Conservation (phyloP, 768 basidiomycete genomes). For the Pleurotus pulmonarius region DNA sequence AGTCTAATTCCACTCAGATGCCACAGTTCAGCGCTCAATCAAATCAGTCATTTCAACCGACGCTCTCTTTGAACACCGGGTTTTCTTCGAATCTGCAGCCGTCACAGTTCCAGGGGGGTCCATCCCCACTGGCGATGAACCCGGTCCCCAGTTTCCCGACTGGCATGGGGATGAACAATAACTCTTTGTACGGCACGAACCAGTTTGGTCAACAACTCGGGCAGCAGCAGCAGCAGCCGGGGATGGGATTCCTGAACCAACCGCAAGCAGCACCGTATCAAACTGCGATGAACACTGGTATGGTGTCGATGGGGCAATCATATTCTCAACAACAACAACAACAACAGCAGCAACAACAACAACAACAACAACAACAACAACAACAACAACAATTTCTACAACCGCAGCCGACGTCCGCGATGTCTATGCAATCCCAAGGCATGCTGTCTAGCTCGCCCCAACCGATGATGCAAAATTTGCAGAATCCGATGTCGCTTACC, state of each 20-base stretch:
- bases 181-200: too few species aligned
- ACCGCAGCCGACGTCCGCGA: conserved; percentile 6
- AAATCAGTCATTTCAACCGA: not conserved
- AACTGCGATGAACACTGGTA: not conserved
- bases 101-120: not conserved
- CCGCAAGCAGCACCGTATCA: not conserved
- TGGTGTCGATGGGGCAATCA: too few species aligned
- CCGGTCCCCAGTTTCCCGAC: not conserved
- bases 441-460: not conserved
- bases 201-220: too few species aligned
- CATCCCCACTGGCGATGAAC: not conserved
- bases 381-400: conserved; percentile 9
- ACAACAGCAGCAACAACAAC: too few species aligned
- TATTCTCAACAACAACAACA: not conserved
- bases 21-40: not conserved
- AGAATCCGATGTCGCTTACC: conserved; percentile 1
- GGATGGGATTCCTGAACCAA: not conserved
- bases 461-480: not conserved
- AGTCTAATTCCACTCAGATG: conserved; percentile 12
- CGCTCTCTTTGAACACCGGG: not conserved
- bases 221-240: not conserved
- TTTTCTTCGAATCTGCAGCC: not conserved
- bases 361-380: not conserved
- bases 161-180: not conserved
- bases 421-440: conserved; percentile 1